Evolutionary conservation across 2,329 filamentous ascomycete species (phyloP), one percentile per base, ranked within the genome.

Genomic region (Trichoderma koningiopsis): DNA sequence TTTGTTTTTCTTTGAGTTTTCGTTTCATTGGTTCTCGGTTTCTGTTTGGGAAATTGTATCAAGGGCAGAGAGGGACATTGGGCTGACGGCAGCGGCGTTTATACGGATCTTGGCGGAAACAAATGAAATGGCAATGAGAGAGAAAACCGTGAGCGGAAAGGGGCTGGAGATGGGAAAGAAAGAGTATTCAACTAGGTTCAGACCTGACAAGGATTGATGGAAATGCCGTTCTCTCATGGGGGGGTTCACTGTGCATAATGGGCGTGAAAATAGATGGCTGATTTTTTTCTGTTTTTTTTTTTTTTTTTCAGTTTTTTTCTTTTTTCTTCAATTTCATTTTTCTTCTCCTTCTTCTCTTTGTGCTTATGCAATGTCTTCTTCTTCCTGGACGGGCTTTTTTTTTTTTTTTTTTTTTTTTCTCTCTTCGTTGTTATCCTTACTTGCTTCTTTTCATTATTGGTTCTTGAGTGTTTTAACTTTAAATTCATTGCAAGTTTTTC

Each of bases 61-160:
- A 60, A 53, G 57, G 69, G 63, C 40, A 43, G 40, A 43, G 66
- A 62, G 71, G 61, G 55, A 53, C n/a, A 66, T 71, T 70, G 73
- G 73, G 71, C 72, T 75, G 73, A 70, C 66, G 75, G 75, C 66
- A 75, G 75, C 55, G 72, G 72, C 71, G 72, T 72, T 73, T 58
- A 58, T 10, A 70, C 43, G 71, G 53, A 66, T 56, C 24, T 49
- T 49, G 66, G 68, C 37, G 58, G 69, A 43, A 19, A 72, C 19
- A 59, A 16, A 53, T 60, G 55, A 43, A 43, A 43, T 16, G 49
- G 66, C 27, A 60, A 35, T 22, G 58, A 40, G 27, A 61, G 47
- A 61, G 47, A 31, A 35, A 31, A 37, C 19, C 16, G 16, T 40
- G 56, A 61, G 37, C 22, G 58, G 56, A 35, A 59, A 31, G 33